These are phyloP conservation scores for Apiospora sp. DNA, from an alignment of 2,329 filamentous ascomycete species.

Conservation along the genomic window DNA sequence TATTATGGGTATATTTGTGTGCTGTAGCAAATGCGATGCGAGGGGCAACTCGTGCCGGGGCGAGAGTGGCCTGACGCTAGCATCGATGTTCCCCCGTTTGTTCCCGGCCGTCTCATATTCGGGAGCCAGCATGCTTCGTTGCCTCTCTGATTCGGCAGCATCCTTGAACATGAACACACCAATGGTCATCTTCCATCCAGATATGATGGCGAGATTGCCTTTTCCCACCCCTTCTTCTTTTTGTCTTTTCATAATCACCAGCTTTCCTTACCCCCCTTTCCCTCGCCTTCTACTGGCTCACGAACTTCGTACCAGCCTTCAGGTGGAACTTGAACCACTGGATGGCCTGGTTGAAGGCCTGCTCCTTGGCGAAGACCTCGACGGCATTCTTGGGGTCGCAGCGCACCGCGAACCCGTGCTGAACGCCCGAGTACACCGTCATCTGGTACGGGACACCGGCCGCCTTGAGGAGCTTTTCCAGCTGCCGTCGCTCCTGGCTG, in stretches of 20 bases:
- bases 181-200: not conserved
- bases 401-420: slow-evolving; percentile 77
- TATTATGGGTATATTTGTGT: not conserved
- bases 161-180: not conserved
- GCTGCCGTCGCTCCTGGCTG: slow-evolving; percentile 64
- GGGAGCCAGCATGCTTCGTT: not conserved
- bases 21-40: not conserved
- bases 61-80: not conserved
- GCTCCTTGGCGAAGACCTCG: slow-evolving; percentile 56
- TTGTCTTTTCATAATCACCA: too few relatives aligned
- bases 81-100: not conserved
- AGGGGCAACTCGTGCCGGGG: not conserved
- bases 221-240: not conserved
- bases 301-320: not conserved
- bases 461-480: slow-evolving; percentile 64
- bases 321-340: slow-evolving; percentile 57
- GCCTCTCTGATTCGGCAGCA: not conserved
- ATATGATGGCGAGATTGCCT: not conserved
- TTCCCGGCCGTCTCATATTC: not conserved
- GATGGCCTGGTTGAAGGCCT: slow-evolving; percentile 29
- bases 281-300: not conserved
- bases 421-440: slow-evolving; percentile 72
- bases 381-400: slow-evolving; percentile 63
- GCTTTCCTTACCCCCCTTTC: not conserved
- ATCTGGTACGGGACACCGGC: slow-evolving; percentile 72